Evolutionary conservation across 352 stramenopile species (phyloP).

Genomic region (Phytopythium helicoides): DNA sequence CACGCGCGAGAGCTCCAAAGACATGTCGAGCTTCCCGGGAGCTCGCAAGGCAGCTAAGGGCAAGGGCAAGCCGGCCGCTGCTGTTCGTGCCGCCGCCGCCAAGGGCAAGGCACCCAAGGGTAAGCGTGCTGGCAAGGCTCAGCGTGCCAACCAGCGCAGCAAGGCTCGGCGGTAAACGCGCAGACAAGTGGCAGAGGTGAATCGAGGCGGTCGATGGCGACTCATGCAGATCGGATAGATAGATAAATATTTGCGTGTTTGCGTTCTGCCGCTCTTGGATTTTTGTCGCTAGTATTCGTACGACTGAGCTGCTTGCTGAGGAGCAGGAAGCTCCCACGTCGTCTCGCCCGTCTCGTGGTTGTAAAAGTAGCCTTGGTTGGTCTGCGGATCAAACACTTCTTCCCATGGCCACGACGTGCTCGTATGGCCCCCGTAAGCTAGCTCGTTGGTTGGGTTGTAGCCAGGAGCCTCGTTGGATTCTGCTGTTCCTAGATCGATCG

Average conservation of each 20-base stretch:
- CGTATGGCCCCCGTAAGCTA: neutral
- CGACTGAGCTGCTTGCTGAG: too few relatives aligned
- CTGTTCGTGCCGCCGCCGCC: constrained; percentile 9
- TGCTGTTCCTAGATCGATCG: constrained; percentile 4
- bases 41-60: constrained; percentile 28
- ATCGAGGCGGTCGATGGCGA: neutral
- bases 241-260: constrained; percentile 6
- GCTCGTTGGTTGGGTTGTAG: neutral
- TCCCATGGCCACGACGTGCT: constrained; percentile 30
- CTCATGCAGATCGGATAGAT: constrained; percentile 3
- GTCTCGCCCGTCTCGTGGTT: constrained; percentile 63
- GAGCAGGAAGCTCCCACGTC: constrained; percentile 36
- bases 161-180: constrained; percentile 40
- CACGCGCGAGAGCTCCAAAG: constrained; percentile 79
- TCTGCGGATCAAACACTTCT: constrained; percentile 61
- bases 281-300: neutral
- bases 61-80: constrained; percentile 36
- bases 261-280: neutral
- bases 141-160: constrained; percentile 46
- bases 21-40: constrained; percentile 67
- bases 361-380: constrained; percentile 56
- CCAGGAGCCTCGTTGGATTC: neutral
- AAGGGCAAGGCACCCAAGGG: constrained; percentile 34
- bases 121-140: constrained; percentile 59
- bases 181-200: neutral